phyloP scores from a whole-genome alignment of 1,284 basidiomycete genomes.

The Hymenochaete sp. region DNA sequence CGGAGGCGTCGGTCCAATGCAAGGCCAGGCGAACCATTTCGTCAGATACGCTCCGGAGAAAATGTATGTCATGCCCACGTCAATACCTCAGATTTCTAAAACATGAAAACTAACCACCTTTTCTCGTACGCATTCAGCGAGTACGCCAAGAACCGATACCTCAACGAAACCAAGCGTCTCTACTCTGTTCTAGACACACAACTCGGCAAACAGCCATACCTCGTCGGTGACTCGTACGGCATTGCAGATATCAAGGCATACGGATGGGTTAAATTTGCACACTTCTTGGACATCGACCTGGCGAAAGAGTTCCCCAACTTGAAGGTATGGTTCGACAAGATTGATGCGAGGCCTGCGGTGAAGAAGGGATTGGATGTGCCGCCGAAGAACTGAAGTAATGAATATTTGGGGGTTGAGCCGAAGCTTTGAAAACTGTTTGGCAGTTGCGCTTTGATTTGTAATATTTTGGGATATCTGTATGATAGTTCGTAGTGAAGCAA shows the following conservation, averaged over 20 bases:
- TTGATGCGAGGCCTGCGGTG: slow-evolving; percentile 21
- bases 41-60: slow-evolving; percentile 47
- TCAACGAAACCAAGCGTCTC: slow-evolving; percentile 69
- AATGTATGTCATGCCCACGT: no score
- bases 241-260: slow-evolving; percentile 59
- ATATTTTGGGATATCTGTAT: no score
- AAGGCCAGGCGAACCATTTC: slow-evolving; percentile 66
- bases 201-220: slow-evolving; percentile 54
- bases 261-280: slow-evolving; percentile 44
- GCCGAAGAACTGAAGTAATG: background rate
- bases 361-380: slow-evolving; percentile 24
- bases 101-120: no score
- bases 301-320: slow-evolving; percentile 51
- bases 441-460: no score
- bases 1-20: slow-evolving; percentile 68
- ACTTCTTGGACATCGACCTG: slow-evolving; percentile 43
- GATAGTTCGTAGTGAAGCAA: no score
- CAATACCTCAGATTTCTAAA: no score
- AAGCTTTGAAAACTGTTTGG: no score
- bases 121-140: no score
- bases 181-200: slow-evolving; percentile 70
- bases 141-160: slow-evolving; percentile 36
- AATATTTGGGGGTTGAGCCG: no score
- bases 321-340: slow-evolving; percentile 39
- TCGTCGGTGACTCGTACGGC: slow-evolving; percentile 65